These are phyloP conservation scores for Pugionium cornutum DNA, from an alignment of 345 rosid species.

Conservation along the genomic window DNA sequence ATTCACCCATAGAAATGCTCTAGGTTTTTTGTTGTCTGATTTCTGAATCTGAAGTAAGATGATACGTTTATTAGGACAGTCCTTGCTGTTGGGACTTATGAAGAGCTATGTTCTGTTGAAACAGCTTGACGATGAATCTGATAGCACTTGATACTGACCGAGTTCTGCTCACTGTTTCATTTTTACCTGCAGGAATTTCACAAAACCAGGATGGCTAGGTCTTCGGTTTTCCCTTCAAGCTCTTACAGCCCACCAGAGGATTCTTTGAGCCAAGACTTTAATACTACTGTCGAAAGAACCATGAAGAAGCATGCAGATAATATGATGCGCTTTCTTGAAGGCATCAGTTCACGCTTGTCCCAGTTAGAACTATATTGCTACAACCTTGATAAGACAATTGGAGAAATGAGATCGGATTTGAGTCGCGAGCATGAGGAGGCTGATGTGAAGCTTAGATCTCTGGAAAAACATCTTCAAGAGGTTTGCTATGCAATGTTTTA, in stretches of 20 bases:
- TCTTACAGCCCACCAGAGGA: slow-evolving; percentile 89
- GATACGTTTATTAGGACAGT: slow-evolving; percentile 3
- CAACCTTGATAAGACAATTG: slow-evolving; percentile 93
- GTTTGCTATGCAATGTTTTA: slow-evolving; percentile 41
- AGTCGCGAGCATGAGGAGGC: slow-evolving; percentile 69
- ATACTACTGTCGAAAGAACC: slow-evolving; percentile 61
- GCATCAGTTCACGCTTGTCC: slow-evolving; percentile 91
- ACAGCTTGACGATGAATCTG: neutral
- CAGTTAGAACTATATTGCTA: slow-evolving; percentile 88
- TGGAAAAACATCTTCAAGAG: slow-evolving; percentile 97
- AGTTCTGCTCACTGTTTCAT: neutral
- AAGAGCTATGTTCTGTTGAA: neutral
- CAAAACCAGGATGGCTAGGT: slow-evolving; percentile 68
- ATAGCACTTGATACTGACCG: neutral
- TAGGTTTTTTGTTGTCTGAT: neutral
- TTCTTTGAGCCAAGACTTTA: slow-evolving; percentile 61
- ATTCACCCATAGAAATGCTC: neutral
- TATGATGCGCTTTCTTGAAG: slow-evolving; percentile 93
- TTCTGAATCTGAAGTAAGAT: neutral
- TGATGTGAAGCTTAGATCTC: slow-evolving; percentile 76
- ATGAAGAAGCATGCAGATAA: slow-evolving; percentile 81
- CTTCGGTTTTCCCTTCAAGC: slow-evolving; percentile 58
- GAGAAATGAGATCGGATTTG: slow-evolving; percentile 86
- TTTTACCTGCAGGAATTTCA: slow-evolving; percentile 64
- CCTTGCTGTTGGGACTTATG: neutral